Evolutionary conservation across 176 grass and related monocot genomes (phyloP).

Genomic region (Aegilops longissima): DNA sequence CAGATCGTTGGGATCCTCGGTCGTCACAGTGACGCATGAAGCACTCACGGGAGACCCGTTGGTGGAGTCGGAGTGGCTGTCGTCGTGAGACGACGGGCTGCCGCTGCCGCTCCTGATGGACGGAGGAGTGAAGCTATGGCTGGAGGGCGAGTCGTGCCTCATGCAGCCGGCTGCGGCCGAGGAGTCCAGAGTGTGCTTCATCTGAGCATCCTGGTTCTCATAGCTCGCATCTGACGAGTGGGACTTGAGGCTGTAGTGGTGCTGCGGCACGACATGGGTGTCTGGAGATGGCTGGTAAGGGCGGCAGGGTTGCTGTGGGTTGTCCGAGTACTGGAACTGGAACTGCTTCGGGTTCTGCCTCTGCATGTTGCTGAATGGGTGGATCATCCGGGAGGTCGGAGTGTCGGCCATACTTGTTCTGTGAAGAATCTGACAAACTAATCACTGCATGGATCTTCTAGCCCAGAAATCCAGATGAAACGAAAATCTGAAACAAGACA

Average conservation of each 20-base stretch:
- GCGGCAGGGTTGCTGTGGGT: slow-evolving; percentile 11
- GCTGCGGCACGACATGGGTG: slow-evolving; percentile 3
- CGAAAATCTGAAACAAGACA: slow-evolving; percentile 27
- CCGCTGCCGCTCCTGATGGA: slow-evolving; percentile 40
- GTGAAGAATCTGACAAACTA: background rate
- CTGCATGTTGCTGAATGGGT: slow-evolving; percentile 34
- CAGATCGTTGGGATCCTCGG: slow-evolving; percentile 66
- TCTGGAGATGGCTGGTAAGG: slow-evolving; percentile 23
- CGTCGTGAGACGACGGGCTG: slow-evolving; percentile 58
- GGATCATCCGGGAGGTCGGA: slow-evolving; percentile 46
- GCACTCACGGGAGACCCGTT: slow-evolving; percentile 55
- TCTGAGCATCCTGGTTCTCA: slow-evolving; percentile 26
- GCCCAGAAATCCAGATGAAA: slow-evolving; percentile 1
- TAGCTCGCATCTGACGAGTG: slow-evolving; percentile 37
- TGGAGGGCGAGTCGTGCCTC: slow-evolving; percentile 43
- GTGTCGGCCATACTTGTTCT: slow-evolving; percentile 39
- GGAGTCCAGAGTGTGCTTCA: slow-evolving; percentile 56
- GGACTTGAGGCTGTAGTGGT: slow-evolving; percentile 16
- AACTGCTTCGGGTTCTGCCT: slow-evolving; percentile 39
- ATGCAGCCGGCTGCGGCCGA: slow-evolving; percentile 38
- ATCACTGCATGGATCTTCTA: slow-evolving; percentile 5
- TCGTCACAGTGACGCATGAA: slow-evolving; percentile 79
- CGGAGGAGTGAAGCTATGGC: slow-evolving; percentile 35
- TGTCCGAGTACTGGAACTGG: slow-evolving; percentile 33
- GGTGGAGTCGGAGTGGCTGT: slow-evolving; percentile 41